Evolutionary conservation across 2,329 filamentous ascomycete genomes (phyloP).

Genomic region (Xylaria sp.): DNA sequence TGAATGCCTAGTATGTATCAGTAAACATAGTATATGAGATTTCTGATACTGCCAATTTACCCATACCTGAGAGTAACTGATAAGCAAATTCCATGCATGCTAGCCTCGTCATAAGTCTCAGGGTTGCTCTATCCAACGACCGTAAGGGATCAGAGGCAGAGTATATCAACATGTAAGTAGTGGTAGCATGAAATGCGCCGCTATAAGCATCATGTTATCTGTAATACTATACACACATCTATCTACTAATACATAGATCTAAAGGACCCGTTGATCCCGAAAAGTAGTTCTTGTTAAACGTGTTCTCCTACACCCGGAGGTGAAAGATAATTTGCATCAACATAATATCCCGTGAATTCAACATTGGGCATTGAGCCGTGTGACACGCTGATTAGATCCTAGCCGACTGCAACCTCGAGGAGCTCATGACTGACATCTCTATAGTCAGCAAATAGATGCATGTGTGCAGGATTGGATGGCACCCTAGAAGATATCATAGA

Average conservation of each 20-base stretch:
- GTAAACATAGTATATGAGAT: neutral
- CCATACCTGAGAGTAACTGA: neutral
- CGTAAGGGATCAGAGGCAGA: neutral
- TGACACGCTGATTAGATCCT: neutral
- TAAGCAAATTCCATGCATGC: neutral
- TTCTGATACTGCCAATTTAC: neutral
- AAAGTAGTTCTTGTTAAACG: neutral
- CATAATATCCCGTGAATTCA: neutral
- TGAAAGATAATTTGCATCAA: neutral
- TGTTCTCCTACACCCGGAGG: neutral
- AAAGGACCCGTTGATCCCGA: neutral
- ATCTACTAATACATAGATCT: neutral
- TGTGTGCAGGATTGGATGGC: neutral
- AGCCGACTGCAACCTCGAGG: neutral
- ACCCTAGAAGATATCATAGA: constrained; percentile 1
- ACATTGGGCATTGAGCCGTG: neutral
- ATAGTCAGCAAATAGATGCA: neutral
- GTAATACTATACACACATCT: neutral
- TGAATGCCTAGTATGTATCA: neutral
- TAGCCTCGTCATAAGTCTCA: neutral
- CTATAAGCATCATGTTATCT: neutral
- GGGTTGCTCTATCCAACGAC: neutral
- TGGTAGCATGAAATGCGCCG: neutral
- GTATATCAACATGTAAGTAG: neutral
- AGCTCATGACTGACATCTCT: neutral